A percentile compares a stretch with the other conserved stretches of the same genome.
phyloP scores from a whole-genome alignment of 108 stramenopile species.

The Cyclotella sp. region DNA sequence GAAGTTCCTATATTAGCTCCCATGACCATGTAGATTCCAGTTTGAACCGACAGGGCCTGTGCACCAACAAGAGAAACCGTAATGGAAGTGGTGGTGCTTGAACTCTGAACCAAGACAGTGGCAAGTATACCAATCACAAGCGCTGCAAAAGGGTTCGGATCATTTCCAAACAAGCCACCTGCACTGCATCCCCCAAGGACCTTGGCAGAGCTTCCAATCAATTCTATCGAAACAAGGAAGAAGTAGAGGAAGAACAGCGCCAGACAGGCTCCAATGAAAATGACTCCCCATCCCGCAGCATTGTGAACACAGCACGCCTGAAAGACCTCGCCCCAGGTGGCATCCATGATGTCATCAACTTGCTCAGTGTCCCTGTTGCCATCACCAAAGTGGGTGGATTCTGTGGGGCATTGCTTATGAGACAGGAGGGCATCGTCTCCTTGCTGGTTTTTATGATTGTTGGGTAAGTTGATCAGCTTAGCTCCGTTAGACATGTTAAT shows the following conservation, averaged over 20 bases:
- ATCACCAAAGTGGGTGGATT: constrained; percentile 75
- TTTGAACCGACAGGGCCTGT: constrained; percentile 63
- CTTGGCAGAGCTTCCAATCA: constrained; percentile 84
- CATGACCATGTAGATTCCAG: constrained; percentile 91
- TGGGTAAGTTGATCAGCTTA: neutral
- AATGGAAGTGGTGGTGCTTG: constrained; percentile 89
- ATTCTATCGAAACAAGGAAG: constrained; percentile 84
- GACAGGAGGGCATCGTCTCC: constrained; percentile 7
- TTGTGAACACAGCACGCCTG: constrained; percentile 76
- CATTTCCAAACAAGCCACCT: constrained; percentile 77
- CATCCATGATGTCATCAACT: constrained; percentile 47
- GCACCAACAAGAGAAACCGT: constrained; percentile 85
- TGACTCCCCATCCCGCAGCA: constrained; percentile 61
- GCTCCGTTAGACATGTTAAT: constrained; percentile 13
- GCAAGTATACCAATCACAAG: constrained; percentile 85
- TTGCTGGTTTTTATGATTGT: neutral
- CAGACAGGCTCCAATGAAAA: constrained; percentile 53
- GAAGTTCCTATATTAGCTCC: constrained; percentile 93
- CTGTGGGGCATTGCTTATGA: constrained; percentile 65
- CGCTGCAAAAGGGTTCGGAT: constrained; percentile 89
- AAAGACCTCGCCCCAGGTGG: constrained; percentile 83
- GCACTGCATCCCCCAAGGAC: constrained; percentile 84
- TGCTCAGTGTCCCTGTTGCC: constrained; percentile 53
- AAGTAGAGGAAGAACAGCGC: constrained; percentile 89
- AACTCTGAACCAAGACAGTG: constrained; percentile 88